A percentile compares a stretch with the other conserved stretches of the same genome.
phyloP scores from a whole-genome alignment of 495 filamentous ascomycete species.

The Cenococcum geophilum region DNA sequence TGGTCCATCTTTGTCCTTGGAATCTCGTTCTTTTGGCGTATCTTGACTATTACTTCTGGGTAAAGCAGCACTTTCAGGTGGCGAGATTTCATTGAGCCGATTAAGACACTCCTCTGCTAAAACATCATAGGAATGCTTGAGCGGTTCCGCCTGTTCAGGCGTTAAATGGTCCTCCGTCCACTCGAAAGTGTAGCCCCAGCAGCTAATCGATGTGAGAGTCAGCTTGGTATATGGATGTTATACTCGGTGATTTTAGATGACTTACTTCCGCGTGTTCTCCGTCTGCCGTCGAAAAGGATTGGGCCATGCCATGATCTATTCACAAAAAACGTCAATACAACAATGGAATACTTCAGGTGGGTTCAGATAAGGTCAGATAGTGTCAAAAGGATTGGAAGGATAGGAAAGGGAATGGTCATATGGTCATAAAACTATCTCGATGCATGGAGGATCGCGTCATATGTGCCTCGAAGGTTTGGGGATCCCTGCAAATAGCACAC shows the following conservation, averaged over 20 bases:
- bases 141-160: conserved; percentile 51
- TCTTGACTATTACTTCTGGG: conserved; percentile 32
- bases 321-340: not conserved
- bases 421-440: not conserved
- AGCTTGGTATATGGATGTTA: not conserved
- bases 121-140: conserved; percentile 61
- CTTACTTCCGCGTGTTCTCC: conserved; percentile 35
- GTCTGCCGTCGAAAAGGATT: conserved; percentile 37
- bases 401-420: not conserved
- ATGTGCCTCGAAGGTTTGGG: not conserved
- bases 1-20: conserved; percentile 26
- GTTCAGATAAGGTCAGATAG: too few species aligned
- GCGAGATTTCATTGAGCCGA: conserved; percentile 52
- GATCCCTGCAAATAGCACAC: not conserved
- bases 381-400: not conserved
- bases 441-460: conserved; percentile 10
- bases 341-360: not conserved
- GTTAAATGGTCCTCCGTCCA: conserved; percentile 63
- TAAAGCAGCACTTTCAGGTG: conserved; percentile 33
- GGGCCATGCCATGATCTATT: conserved; percentile 37
- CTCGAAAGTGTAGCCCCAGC: conserved; percentile 65
- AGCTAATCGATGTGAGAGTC: conserved; percentile 30
- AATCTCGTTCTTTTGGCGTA: conserved; percentile 6
- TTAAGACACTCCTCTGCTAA: conserved; percentile 61
- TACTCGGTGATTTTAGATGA: conserved; percentile 5